Base-by-base conservation (phyloP, 345 rosid genomes). In the Turnera subulata region DNA sequence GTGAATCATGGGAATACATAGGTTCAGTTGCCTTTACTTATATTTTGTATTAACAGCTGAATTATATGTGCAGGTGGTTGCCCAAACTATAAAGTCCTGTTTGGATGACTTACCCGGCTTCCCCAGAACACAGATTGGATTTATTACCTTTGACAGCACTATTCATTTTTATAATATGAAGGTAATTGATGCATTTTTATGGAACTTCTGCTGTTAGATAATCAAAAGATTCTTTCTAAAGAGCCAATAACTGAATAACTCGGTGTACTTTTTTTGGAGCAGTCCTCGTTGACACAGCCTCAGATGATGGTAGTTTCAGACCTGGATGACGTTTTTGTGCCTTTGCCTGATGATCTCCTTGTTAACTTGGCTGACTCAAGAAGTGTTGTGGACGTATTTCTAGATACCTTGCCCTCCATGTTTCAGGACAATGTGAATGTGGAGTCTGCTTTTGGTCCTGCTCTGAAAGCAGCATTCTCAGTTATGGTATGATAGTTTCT, bases 281-380 rank as follows among this genome's bases (percentile, higher is more conserved):
- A 94, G 99, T 88, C 97, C 62, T 90, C 97, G 56, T 75, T 94
- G 78, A 82, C 84, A 42, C 99, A 90, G 71, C 96, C 99, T 71
- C 99, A 94, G 68, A 90, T 94, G 99, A 88, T 94, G 96, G 97
- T 94, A 59, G 93, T 94, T 62, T 82, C 99, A 4, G 99, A 94
- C 75, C 80, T 90, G 39, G 99, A 94, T 67, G 99, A 90, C 70
- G 61, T 94, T 53, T 94, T 94, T 70, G 62, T 88, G 55, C 99
- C 99, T 1, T 72, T 90, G 67, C 96, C 96, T 5, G 97, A 94
- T 75, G 99, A 94, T 77, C 97, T 94, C 71, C 95, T 90, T 59
- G 99, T 94, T 66, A 94, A 94, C 77, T 80, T 94, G 76, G 88
- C 99, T 55, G 99, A 94, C 76, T 94, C 99, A 25, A 85, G 84